phyloP scores from a whole-genome alignment of 2,329 filamentous ascomycete genomes.

The Pseudogymnoascus sp. region DNA sequence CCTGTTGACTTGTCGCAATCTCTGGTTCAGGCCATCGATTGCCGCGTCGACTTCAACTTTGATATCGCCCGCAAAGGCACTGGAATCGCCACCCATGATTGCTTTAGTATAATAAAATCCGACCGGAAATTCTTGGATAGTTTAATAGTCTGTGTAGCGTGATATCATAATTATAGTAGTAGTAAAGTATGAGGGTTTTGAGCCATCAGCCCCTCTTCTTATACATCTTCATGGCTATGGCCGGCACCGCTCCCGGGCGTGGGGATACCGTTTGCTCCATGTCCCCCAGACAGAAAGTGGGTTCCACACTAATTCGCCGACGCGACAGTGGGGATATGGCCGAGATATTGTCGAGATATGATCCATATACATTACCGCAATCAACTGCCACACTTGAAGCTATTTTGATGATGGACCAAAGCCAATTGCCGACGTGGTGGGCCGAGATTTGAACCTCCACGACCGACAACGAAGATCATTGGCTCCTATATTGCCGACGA shows the following conservation, averaged over 20 bases:
- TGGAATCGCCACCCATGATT: neutral
- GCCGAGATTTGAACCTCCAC: neutral
- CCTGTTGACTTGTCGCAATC: neutral
- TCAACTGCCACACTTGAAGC: neutral
- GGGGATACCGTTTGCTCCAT: neutral
- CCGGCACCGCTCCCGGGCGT: neutral
- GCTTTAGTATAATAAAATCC: neutral
- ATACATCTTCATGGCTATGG: neutral
- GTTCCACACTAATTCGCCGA: constrained; percentile 2
- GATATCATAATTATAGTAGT: neutral
- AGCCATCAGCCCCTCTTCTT: neutral
- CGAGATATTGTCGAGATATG: neutral
- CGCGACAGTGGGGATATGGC: neutral
- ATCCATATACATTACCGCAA: neutral
- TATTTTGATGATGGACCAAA: neutral
- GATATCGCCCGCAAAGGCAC: neutral
- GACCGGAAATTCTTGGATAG: neutral
- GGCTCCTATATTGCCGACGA: constrained; percentile 4
- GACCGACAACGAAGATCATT: neutral
- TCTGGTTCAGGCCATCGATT: constrained; percentile 4
- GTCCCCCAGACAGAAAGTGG: neutral
- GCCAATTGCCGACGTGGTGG: neutral
- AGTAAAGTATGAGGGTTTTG: neutral
- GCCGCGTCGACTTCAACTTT: neutral
- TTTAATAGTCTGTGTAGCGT: neutral